Base-by-base conservation (phyloP, 2,329 filamentous ascomycete species). In the Fusarium sp. region DNA sequence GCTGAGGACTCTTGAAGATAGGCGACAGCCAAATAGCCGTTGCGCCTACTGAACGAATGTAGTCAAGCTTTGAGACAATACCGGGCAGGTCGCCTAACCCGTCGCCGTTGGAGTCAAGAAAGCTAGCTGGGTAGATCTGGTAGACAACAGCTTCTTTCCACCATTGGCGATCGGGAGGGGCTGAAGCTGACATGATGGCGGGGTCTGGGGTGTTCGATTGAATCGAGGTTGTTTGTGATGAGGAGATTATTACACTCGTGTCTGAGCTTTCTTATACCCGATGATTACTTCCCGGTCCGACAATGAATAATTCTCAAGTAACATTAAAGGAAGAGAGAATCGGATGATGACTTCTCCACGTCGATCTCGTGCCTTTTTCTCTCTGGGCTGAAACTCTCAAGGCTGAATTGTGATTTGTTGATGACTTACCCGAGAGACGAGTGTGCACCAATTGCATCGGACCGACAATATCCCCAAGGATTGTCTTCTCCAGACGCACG, bases 1-100 rank as follows among this genome's bases (percentile, higher is more conserved):
- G 78, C 66, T 89, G 86, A 0, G 89, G 89, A 37, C 73, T 76
- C 27, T 80, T 76, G 46, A 76, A 80, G 45, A 79, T 78, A 5
- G 77, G 77, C 0, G 77, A 77, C 1, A 78, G 21, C 76, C 76
- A 78, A 27, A 78, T 73, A 7, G 72, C 66, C 1, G 58, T 63
- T 1, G 66, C 73, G 10, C 75, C 73, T 1, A 77, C 51, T 2
- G 66, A 78, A 21, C 80, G 58, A 33, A 78, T 73, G 39, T 78
- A 78, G 29, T 78, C 76, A 19, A 78, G 70, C 39, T 77, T 77
- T 3, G 76, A 77, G 49, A 76, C 71, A 3, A 77, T 74, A 1
- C 76, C 76, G 12, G 63, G 55, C 9, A 78, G 7, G 21, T 78
- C 76, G 9, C 76, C 74, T 2, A 78, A 51, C 10, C 76, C 76